Base-by-base conservation (phyloP, 179 eudicot genomes). In the Beta macrorhiza region DNA sequence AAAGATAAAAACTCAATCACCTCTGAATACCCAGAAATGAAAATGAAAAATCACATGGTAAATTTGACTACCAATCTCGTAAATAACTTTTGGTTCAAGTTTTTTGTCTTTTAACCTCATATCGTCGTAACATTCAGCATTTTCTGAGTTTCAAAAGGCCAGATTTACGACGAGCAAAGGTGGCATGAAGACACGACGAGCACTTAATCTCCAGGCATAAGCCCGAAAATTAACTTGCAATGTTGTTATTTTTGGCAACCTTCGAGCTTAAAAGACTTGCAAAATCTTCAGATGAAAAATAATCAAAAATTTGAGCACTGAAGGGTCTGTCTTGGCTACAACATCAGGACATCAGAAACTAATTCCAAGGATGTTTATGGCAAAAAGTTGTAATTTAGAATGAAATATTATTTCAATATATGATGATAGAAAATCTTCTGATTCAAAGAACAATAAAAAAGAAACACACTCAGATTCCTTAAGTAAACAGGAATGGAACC, bases 51-150 rank as follows among this genome's bases (percentile, higher is more conserved):
- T 77, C 68, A 77, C 72, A 64, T 49, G 72, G 72, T 77, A 69
- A 53, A 47, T 19, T 64, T 63, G 47, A 63, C 79, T 47, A 59
- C 56, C 68, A 74, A 74, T 74, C 65, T 37, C 67, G 32, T 44
- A 74, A 75, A 37, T 57, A 37, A 76, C 17, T 75, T 58, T 75
- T 51, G 58, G 79, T 25, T 25, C 25, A 25, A 25, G 25, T 25
- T 25, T 12, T 49, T 63, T 22, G 19, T 13, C 37, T 44, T 61
- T 45, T 14, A 17, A 63, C 68, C 47, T 51, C 58, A 56, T 56
- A 56, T 13, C 16, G 17, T 56, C 59, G 14, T 55, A 22, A n/a
- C 32, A 29, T 63, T 63, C 67, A 20, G 25, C 8, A 61, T 61
- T 61, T 61, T 7, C 19, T 37, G 72, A 68, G 52, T 17, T 68